Evolutionary conservation across 768 basidiomycete species (phyloP).

Genomic region (Russula emetica): DNA sequence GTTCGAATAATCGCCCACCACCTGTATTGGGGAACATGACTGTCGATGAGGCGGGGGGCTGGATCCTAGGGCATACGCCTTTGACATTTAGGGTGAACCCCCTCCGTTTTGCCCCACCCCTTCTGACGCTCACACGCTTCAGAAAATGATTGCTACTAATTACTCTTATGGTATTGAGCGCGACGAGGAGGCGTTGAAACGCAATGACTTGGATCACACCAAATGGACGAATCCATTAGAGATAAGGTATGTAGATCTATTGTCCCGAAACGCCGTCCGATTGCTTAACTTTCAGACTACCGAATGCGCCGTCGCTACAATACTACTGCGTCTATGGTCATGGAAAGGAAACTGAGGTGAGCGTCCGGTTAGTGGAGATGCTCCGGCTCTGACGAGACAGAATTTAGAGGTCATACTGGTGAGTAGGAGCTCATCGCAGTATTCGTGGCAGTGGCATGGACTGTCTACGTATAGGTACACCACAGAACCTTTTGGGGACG

Average conservation of each 20-base stretch:
- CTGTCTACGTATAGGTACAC: conserved; percentile 56
- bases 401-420: conserved; percentile 80
- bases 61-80: conserved; percentile 82
- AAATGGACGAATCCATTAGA: conserved; percentile 96
- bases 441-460: background rate
- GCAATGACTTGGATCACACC: conserved; percentile 65
- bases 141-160: conserved; percentile 81
- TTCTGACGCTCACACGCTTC: conserved; percentile 8
- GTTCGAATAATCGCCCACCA: conserved; percentile 4
- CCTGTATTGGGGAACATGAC: conserved; percentile 61
- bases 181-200: conserved; percentile 55
- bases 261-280: background rate
- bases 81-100: conserved; percentile 64
- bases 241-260: conserved; percentile 42
- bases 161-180: conserved; percentile 89
- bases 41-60: conserved; percentile 63
- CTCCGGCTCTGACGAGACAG: background rate
- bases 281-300: conserved; percentile 50
- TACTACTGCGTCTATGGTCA: conserved; percentile 92
- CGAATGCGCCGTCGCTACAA: conserved; percentile 86
- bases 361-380: conserved; percentile 27
- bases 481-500: conserved; percentile 58
- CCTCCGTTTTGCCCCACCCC: background rate
- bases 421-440: conserved; percentile 16
- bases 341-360: conserved; percentile 90